Evolutionary conservation across 768 basidiomycete genomes (phyloP).

Genomic region (Tylopilus cervinicoccineus): DNA sequence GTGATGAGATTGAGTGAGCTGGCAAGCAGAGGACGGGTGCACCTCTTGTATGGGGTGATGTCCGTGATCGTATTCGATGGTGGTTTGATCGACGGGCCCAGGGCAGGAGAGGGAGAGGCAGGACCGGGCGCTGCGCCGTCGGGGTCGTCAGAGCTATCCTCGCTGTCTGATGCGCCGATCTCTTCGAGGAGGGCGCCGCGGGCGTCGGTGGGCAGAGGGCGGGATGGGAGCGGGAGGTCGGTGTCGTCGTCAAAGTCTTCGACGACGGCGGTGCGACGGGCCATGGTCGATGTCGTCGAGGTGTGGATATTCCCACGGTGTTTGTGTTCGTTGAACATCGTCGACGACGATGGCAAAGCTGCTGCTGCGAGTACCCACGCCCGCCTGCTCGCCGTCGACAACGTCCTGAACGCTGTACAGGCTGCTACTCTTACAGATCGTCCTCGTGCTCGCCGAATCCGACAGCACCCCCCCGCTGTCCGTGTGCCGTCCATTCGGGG

Average conservation of each 20-base stretch:
- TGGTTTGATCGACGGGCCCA: slow-evolving; percentile 20
- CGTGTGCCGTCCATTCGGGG: slow-evolving; percentile 52
- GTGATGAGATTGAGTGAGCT: slow-evolving; percentile 5
- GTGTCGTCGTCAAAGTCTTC: slow-evolving; percentile 94
- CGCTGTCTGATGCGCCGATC: slow-evolving; percentile 53
- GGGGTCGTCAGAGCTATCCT: slow-evolving; percentile 33
- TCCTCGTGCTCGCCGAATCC: slow-evolving; percentile 4
- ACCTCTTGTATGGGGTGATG: slow-evolving; percentile 84
- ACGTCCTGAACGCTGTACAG: slow-evolving; percentile 6
- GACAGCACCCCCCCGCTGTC: slow-evolving; percentile 10
- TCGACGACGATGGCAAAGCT: slow-evolving; percentile 10
- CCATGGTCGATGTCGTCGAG: slow-evolving; percentile 43
- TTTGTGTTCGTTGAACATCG: slow-evolving; percentile 3
- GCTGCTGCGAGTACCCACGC: slow-evolving; percentile 8
- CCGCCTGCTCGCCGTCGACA: background rate
- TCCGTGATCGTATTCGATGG: slow-evolving; percentile 51
- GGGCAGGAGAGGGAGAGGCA: slow-evolving; percentile 44
- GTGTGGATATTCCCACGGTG: slow-evolving; percentile 25
- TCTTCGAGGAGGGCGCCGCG: slow-evolving; percentile 79
- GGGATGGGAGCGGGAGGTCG: slow-evolving; percentile 76
- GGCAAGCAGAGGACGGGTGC: slow-evolving; percentile 25
- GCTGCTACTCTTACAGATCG: slow-evolving; percentile 9
- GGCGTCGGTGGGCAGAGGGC: slow-evolving; percentile 58
- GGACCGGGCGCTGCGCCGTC: slow-evolving; percentile 44
- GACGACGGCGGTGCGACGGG: slow-evolving; percentile 62